A percentile compares a stretch with the other conserved stretches of the same genome.
Conservation (phyloP, 2,329 filamentous ascomycete genomes). For the Claviceps humidiphila region DNA sequence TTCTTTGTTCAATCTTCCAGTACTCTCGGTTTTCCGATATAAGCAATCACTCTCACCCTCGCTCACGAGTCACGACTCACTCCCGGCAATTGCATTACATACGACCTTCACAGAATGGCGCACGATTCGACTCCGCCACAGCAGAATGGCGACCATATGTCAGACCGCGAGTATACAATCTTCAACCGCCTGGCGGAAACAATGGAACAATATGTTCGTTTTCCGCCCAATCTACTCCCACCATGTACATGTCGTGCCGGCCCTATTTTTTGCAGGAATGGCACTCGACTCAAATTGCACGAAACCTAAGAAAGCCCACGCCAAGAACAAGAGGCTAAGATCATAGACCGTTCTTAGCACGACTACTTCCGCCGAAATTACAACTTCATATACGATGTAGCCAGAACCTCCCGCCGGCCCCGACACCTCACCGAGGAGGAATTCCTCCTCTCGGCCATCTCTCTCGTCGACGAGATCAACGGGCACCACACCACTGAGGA, state of each 20-base stretch:
- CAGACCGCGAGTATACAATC: slow-evolving; percentile 48
- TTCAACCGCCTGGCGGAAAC: slow-evolving; percentile 64
- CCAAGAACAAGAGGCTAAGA: neutral
- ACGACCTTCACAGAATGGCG: no score
- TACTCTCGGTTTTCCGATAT: no score
- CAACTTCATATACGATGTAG: slow-evolving; percentile 57
- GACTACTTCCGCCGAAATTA: slow-evolving; percentile 63
- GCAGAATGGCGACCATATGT: slow-evolving; percentile 43
- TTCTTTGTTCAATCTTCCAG: no score
- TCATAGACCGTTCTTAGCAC: slow-evolving; percentile 37
- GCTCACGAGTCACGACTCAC: no score
- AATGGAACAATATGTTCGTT: slow-evolving; percentile 35
- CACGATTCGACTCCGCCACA: neutral
- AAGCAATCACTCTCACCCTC: no score
- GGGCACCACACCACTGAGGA: slow-evolving; percentile 79
- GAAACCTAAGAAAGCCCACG: neutral
- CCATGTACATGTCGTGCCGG: neutral
- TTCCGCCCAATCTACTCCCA: neutral
- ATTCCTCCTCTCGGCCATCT: slow-evolving; percentile 55
- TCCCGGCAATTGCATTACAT: no score
- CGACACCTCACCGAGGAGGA: slow-evolving; percentile 50
- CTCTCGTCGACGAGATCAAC: slow-evolving; percentile 57
- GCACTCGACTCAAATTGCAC: neutral
- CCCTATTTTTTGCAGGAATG: neutral
- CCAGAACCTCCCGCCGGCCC: slow-evolving; percentile 44